Evolutionary conservation across 139 green algal species (phyloP).

Genomic region (Eudorina sp.): DNA sequence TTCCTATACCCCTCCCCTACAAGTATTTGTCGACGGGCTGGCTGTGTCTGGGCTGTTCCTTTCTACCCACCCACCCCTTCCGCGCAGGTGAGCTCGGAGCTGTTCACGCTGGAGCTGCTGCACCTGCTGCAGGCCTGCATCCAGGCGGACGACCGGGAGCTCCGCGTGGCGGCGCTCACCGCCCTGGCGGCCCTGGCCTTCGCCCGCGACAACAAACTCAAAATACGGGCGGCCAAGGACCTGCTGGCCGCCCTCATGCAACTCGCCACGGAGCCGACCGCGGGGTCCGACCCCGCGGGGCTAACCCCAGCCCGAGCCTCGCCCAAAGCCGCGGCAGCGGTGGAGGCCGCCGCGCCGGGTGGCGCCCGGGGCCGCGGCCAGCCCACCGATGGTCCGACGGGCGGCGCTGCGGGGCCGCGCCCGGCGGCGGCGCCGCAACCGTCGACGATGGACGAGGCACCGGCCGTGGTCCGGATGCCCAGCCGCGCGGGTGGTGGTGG

Average conservation of each 20-base stretch:
- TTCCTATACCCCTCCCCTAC: too few species aligned
- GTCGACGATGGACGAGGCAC: background rate
- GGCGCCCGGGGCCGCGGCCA: too few species aligned
- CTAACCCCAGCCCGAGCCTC: too few species aligned
- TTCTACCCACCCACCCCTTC: background rate
- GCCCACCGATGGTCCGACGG: too few species aligned
- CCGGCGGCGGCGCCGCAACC: too few species aligned
- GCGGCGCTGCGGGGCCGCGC: too few species aligned
- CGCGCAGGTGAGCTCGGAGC: conserved; percentile 33
- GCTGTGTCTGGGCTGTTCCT: too few species aligned
- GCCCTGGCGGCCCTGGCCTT: conserved; percentile 80
- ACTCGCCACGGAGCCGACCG: conserved; percentile 55
- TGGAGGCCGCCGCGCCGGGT: too few species aligned
- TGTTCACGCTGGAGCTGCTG: conserved; percentile 59
- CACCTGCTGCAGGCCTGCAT: conserved; percentile 59
- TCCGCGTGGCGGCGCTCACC: conserved; percentile 63
- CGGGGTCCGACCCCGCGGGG: too few species aligned
- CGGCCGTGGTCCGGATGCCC: background rate
- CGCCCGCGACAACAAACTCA: conserved; percentile 60
- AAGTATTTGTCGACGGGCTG: too few species aligned
- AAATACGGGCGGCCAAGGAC: conserved; percentile 46
- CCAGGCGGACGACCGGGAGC: background rate
- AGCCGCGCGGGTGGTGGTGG: background rate
- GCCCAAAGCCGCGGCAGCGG: too few species aligned
- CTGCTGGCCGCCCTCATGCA: conserved; percentile 66